phyloP scores from a whole-genome alignment of 2,329 filamentous ascomycete species.

The Neonectria neomacrospora region DNA sequence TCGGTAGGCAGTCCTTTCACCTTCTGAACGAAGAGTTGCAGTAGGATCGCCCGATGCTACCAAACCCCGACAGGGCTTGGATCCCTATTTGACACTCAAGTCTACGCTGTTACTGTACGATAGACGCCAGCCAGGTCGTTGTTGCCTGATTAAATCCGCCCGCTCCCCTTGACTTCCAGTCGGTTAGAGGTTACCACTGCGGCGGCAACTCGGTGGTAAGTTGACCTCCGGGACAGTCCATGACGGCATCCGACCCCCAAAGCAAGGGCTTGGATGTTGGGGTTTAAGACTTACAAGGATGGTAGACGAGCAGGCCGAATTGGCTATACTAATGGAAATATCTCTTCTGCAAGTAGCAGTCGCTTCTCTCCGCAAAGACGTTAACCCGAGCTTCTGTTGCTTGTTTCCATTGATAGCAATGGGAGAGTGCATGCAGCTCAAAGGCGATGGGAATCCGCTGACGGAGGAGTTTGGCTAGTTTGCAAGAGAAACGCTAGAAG shows the following conservation, averaged over 20 bases:
- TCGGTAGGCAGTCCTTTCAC: slow-evolving; percentile 1
- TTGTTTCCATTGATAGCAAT: neutral
- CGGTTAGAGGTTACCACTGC: neutral
- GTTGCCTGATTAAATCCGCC: neutral
- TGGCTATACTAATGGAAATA: neutral
- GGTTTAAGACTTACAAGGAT: neutral
- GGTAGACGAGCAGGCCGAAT: neutral
- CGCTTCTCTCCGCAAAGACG: too few species aligned
- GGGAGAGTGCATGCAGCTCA: neutral
- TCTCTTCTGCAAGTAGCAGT: neutral
- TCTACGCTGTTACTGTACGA: too few species aligned
- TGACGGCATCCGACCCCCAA: neutral
- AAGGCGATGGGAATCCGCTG: slow-evolving; percentile 6
- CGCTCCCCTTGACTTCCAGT: neutral
- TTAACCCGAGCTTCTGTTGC: neutral
- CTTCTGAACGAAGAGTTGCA: neutral
- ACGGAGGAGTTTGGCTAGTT: slow-evolving; percentile 18
- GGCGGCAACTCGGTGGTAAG: neutral
- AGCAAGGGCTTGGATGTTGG: neutral
- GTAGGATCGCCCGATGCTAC: neutral
- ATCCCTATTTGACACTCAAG: too few species aligned
- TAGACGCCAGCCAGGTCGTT: neutral
- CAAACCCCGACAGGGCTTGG: neutral
- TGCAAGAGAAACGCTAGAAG: slow-evolving; percentile 27
- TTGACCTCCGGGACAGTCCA: neutral